Evolutionary conservation across 2,329 filamentous ascomycete species (phyloP).

Genomic region (Hortaea werneckii): DNA sequence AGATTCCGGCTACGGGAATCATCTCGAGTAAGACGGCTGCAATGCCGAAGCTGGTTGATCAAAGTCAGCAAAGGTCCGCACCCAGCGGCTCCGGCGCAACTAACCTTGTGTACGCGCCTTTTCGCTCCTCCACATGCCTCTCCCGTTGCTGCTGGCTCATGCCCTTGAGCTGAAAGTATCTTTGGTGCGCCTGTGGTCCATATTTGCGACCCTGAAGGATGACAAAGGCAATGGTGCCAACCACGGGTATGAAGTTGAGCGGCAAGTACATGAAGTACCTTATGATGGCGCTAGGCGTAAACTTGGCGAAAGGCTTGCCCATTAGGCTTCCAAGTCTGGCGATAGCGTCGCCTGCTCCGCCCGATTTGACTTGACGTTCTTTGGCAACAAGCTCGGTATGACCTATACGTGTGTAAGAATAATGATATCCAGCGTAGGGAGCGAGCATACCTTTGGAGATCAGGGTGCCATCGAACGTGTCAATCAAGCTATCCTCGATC

Average conservation of each 20-base stretch:
- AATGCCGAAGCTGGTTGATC: slow-evolving; percentile 49
- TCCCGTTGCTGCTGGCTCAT: slow-evolving; percentile 58
- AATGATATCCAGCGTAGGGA: not conserved
- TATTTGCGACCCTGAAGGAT: slow-evolving; percentile 52
- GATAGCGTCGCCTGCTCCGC: slow-evolving; percentile 40
- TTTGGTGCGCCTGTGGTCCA: slow-evolving; percentile 44
- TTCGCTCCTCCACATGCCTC: slow-evolving; percentile 59
- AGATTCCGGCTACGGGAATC: slow-evolving; percentile 68
- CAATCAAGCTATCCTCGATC: slow-evolving; percentile 70
- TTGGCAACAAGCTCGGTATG: slow-evolving; percentile 56
- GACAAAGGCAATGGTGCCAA: slow-evolving; percentile 75
- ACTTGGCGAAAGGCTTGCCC: slow-evolving; percentile 44
- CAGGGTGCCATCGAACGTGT: slow-evolving; percentile 74
- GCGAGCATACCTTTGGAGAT: slow-evolving; percentile 33
- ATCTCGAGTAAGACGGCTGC: slow-evolving; percentile 75
- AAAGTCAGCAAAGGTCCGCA: not conserved
- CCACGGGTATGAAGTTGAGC: slow-evolving; percentile 83
- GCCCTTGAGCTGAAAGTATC: slow-evolving; percentile 87
- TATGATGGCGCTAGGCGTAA: slow-evolving; percentile 51
- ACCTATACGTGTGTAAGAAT: slow-evolving; percentile 19
- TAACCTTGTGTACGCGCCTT: slow-evolving; percentile 72
- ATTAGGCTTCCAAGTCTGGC: slow-evolving; percentile 47
- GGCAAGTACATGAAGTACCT: slow-evolving; percentile 79
- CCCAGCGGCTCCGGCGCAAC: slow-evolving; percentile 18
- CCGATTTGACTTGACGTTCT: slow-evolving; percentile 59